Base-by-base conservation (phyloP, 371 early-diverging fungal species). In the Mortierella sp. region DNA sequence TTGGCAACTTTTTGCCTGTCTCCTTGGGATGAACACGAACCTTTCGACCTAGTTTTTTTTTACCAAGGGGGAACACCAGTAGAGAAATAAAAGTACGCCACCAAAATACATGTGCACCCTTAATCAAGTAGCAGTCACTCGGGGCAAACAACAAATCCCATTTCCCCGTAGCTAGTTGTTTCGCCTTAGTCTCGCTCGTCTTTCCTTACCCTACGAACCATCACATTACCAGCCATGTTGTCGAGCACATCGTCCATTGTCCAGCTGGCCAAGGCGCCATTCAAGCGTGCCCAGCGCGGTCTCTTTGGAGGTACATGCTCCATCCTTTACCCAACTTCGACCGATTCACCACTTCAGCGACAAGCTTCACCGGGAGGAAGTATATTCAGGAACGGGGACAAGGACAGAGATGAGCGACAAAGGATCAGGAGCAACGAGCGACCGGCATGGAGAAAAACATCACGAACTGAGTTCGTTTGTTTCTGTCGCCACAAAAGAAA, bases 1-100 rank as follows among this genome's bases (percentile, higher is more conserved):
- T 95, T 14, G 97, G 97, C 65, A 96, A 97, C 84, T 97, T 97
- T 84, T 88, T 97, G 75, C 95, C 95, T 21, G 91, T 94, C 14
- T 76, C 87, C 21, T 71, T 86, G 8, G 87, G 87, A 4, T 84
- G 70, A 72, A 14, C 8, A 75, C 8, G 0, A 12, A 2, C 54
- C 24, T 4, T 21, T 24, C 18, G 16, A 32, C 32, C 32, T 32
- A 32, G 32, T 32, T 32, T 32, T 32, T 32, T 32, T 32, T 32
- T 32, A 1, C 2, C 35, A 35, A 35, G 2, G 35, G 35, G 35
- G 35, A 2, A 35, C 7, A 54, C 24, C 8, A 21, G 6, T 18
- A 54, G 24, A 54, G 21, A 10, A 71, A 71, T 71, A 48, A 71
- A 71, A 24, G 32, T 38, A 65, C 46, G 48, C 71, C 63, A 63